These are phyloP conservation scores for Solanum gracilifrons DNA, from an alignment of 257 asterid genomes.

Conservation along the genomic window DNA sequence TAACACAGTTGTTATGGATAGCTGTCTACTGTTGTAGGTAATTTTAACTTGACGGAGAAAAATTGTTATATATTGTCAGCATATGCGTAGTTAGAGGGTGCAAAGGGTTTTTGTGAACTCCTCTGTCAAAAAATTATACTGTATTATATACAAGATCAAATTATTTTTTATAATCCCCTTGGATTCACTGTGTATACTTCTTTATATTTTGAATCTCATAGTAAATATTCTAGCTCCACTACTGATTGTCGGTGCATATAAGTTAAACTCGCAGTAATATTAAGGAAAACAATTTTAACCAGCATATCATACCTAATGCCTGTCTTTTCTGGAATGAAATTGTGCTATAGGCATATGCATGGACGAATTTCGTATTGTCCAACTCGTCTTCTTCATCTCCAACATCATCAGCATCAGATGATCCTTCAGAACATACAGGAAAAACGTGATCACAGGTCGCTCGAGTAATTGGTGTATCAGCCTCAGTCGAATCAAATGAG, in stretches of 20 bases:
- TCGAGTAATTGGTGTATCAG: neutral
- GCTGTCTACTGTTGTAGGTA: neutral
- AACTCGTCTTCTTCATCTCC: conserved; percentile 21
- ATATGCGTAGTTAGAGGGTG: neutral
- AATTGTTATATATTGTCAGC: neutral
- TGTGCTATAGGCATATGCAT: conserved; percentile 10
- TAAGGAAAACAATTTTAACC: neutral
- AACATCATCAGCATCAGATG: conserved; percentile 9
- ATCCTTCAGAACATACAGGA: neutral
- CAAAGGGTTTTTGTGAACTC: neutral
- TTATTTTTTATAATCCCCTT: neutral
- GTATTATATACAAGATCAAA: neutral
- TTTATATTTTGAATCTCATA: neutral
- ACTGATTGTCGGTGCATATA: neutral
- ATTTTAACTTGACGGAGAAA: neutral
- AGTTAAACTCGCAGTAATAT: neutral
- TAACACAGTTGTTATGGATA: neutral
- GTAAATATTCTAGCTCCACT: neutral
- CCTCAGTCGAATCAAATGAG: conserved; percentile 3
- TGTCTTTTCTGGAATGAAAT: conserved; percentile 19
- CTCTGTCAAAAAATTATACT: neutral
- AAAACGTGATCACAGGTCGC: neutral
- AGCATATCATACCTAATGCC: conserved; percentile 6
- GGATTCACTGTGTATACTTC: neutral
- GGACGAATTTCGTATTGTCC: conserved; percentile 7